Conservation (phyloP, 1,284 basidiomycete species). For the Naganishia albida region DNA sequence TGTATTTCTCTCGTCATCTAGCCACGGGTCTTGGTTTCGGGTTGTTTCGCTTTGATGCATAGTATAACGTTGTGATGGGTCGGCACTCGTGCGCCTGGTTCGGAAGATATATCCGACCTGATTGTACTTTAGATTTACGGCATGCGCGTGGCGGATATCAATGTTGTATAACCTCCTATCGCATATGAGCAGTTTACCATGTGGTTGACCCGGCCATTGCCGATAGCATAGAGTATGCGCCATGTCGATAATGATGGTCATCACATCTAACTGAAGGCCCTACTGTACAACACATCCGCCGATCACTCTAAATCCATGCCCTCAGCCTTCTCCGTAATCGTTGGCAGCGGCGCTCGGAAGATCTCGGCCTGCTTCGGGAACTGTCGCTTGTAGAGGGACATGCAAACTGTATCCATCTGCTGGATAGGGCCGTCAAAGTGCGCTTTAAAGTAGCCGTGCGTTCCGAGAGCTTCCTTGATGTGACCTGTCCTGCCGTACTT, state of each 20-base stretch:
- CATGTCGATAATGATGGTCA: background rate
- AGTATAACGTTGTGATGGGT: slow-evolving; percentile 18
- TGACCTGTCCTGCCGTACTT: slow-evolving; percentile 92
- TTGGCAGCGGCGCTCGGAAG: slow-evolving; percentile 22
- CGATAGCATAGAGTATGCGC: background rate
- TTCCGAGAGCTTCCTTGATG: slow-evolving; percentile 90
- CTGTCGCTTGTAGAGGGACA: slow-evolving; percentile 87
- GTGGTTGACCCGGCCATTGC: background rate
- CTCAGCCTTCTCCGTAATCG: slow-evolving; percentile 21
- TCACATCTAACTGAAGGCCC: background rate
- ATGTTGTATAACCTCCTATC: slow-evolving; percentile 3
- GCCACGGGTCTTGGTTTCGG: slow-evolving; percentile 5
- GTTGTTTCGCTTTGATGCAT: slow-evolving; percentile 18
- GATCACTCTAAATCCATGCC: slow-evolving; percentile 42
- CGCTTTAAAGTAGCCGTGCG: slow-evolving; percentile 97
- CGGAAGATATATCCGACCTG: slow-evolving; percentile 4
- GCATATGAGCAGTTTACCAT: slow-evolving; percentile 5
- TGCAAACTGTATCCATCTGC: slow-evolving; percentile 94
- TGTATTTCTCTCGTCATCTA: slow-evolving; percentile 24
- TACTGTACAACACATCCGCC: background rate
- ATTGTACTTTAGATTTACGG: slow-evolving; percentile 15
- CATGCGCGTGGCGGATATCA: background rate
- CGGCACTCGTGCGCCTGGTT: slow-evolving; percentile 7
- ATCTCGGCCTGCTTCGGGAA: slow-evolving; percentile 76
- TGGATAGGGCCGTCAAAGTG: slow-evolving; percentile 92